Percentiles rank a stretch among this genome's conserved stretches.
Conservation (phyloP, 768 basidiomycete genomes). For the Macrolepiota albuminosa region DNA sequence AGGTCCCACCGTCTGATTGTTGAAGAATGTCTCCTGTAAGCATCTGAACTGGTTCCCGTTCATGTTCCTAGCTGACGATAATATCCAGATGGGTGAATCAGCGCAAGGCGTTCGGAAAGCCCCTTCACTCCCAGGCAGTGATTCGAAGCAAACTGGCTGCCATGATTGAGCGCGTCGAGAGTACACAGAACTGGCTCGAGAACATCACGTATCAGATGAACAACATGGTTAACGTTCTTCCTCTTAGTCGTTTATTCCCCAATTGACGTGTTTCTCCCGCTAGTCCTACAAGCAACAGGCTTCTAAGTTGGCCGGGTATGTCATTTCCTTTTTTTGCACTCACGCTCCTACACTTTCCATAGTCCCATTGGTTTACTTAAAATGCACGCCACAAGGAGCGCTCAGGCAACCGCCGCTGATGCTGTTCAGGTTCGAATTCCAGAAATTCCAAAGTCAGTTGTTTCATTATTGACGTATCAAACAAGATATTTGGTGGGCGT, state of each 20-base stretch:
- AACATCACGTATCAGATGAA: constrained; percentile 83
- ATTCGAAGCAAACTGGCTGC: constrained; percentile 83
- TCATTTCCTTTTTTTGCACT: not conserved
- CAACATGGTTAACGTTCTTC: constrained; percentile 50
- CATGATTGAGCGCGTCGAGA: constrained; percentile 65
- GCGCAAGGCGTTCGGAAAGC: constrained; percentile 88
- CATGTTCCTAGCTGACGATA: not conserved
- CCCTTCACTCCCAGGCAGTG: constrained; percentile 77
- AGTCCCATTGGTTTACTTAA: constrained; percentile 71
- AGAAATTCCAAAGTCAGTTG: not conserved
- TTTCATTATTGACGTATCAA: constrained; percentile 2
- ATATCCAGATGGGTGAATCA: constrained; percentile 71
- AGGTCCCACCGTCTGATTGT: constrained; percentile 58
- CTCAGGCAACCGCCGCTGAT: constrained; percentile 59
- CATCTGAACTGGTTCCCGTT: not conserved
- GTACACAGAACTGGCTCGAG: constrained; percentile 80
- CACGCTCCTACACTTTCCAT: not conserved
- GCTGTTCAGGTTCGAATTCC: constrained; percentile 54
- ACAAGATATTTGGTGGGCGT: constrained; percentile 76
- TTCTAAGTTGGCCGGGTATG: constrained; percentile 65
- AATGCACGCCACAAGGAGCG: constrained; percentile 57
- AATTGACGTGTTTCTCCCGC: not conserved
- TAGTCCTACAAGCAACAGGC: constrained; percentile 74
- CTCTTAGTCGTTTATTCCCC: not conserved
- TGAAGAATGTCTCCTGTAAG: constrained; percentile 50